Conservation (phyloP, 306 rosid genomes). For the Alnus rubra region DNA sequence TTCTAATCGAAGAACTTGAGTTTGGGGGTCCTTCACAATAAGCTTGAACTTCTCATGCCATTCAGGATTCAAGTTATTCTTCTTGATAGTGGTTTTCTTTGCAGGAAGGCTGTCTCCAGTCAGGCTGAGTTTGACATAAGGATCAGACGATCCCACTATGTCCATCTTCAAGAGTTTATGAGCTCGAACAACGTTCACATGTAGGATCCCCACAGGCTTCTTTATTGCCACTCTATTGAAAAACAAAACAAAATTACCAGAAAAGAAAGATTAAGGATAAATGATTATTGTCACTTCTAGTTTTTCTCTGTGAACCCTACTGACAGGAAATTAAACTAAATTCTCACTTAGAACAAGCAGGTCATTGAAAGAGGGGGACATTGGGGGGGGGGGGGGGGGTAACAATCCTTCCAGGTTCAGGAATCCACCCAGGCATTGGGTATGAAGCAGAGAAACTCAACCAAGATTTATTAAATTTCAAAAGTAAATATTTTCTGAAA, state of each 20-base stretch:
- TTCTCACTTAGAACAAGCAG: background rate
- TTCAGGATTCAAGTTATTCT: constrained; percentile 78
- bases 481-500: background rate
- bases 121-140: constrained; percentile 77
- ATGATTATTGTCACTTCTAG: background rate
- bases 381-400: no score
- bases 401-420: no score
- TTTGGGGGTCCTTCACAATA: constrained; percentile 73
- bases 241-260: constrained; percentile 4
- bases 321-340: background rate
- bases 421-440: no score
- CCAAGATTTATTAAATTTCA: background rate
- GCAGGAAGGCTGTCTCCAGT: constrained; percentile 72
- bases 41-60: constrained; percentile 96
- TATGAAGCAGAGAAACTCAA: background rate
- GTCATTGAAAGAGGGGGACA: background rate
- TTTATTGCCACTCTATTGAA: constrained; percentile 52
- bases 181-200: constrained; percentile 86
- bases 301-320: background rate
- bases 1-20: constrained; percentile 87
- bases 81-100: constrained; percentile 76
- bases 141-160: constrained; percentile 87
- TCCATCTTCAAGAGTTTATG: constrained; percentile 80
- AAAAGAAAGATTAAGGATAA: background rate
- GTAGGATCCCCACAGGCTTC: constrained; percentile 94